Conservation (phyloP, 306 rosid genomes). For the Begonia fuchsioides region DNA sequence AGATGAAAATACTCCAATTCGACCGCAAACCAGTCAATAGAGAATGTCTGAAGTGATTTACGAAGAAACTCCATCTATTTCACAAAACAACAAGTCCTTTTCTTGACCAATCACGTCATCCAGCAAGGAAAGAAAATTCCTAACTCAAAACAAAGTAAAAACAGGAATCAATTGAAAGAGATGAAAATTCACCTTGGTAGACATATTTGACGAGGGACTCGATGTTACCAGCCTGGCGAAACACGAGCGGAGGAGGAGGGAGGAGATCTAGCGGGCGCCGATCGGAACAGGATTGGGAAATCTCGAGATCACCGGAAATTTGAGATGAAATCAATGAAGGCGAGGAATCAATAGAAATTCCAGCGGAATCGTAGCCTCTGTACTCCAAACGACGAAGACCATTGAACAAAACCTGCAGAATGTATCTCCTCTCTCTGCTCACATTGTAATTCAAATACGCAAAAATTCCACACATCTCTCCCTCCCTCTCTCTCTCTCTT, state of each 20-base stretch:
- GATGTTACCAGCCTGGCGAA: constrained; percentile 87
- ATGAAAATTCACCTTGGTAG: constrained; percentile 30
- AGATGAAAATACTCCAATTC: too few species aligned
- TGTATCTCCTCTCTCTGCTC: constrained; percentile 64
- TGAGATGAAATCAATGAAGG: constrained; percentile 12
- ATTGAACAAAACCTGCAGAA: constrained; percentile 84
- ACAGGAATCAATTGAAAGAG: too few species aligned
- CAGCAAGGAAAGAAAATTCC: constrained; percentile 2
- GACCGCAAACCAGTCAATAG: too few species aligned
- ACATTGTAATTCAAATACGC: constrained; percentile 88
- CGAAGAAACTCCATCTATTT: too few species aligned
- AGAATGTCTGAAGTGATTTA: too few species aligned
- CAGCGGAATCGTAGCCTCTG: constrained; percentile 94
- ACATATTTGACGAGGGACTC: constrained; percentile 87
- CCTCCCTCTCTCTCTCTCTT: background rate
- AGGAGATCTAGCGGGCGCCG: constrained; percentile 2
- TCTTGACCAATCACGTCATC: background rate
- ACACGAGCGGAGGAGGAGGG: constrained; percentile 38
- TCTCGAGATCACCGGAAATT: constrained; percentile 13
- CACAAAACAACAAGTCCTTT: background rate
- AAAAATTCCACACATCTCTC: constrained; percentile 81
- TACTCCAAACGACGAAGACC: constrained; percentile 80
- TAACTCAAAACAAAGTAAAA: background rate
- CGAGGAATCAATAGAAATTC: constrained; percentile 61
- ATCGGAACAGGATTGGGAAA: constrained; percentile 12